phyloP scores from a whole-genome alignment of 352 stramenopile genomes.

The Phytophthora nicotianae region DNA sequence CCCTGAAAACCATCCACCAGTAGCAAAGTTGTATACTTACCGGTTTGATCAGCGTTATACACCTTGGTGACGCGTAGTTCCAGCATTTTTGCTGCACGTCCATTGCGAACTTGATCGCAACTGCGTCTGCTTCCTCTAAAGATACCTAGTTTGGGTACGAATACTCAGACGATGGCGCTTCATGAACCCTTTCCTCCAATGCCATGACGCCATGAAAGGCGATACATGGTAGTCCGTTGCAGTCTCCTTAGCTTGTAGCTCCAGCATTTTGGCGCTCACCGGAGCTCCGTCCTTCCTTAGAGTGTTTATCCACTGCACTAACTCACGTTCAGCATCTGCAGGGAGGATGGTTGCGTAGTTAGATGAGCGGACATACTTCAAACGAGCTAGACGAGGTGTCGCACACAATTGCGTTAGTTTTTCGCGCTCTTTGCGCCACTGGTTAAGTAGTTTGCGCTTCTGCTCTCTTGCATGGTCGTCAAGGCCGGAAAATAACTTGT shows the following conservation, averaged over 20 bases:
- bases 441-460: slow-evolving; percentile 3
- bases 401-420: not conserved
- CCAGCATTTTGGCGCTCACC: not conserved
- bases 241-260: not conserved
- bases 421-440: slow-evolving; percentile 1
- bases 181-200: not conserved
- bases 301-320: slow-evolving; percentile 2
- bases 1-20: slow-evolving; percentile 1
- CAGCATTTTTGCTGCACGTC: slow-evolving; percentile 4
- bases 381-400: not conserved
- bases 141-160: not conserved
- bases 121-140: not conserved
- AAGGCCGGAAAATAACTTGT: not conserved
- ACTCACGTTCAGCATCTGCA: not conserved
- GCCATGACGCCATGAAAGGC: not conserved
- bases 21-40: not conserved
- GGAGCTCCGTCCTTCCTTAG: not conserved
- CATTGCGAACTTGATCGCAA: not conserved
- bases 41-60: slow-evolving; percentile 6
- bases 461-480: not conserved
- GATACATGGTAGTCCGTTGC: not conserved
- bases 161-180: slow-evolving; percentile 1
- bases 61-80: not conserved
- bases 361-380: not conserved
- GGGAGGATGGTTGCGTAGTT: not conserved